These are phyloP conservation scores for Dispira parvispora DNA, from an alignment of 192 early-diverging fungal genomes.

Conservation along the genomic window DNA sequence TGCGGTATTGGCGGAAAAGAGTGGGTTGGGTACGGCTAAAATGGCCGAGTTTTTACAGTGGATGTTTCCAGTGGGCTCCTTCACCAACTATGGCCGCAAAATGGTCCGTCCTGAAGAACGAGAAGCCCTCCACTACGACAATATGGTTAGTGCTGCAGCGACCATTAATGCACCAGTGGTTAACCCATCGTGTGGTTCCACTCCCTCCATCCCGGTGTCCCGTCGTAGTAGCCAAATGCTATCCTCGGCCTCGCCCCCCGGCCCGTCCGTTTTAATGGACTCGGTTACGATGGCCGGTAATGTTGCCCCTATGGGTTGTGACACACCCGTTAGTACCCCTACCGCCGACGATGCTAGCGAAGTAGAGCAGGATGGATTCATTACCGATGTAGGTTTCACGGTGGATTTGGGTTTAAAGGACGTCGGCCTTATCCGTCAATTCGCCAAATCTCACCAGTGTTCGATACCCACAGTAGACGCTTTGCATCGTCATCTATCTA, in stretches of 20 bases:
- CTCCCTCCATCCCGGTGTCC: not conserved
- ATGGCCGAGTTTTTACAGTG: constrained; percentile 31
- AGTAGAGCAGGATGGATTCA: constrained; percentile 17
- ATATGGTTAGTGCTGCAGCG: not conserved
- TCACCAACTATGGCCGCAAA: constrained; percentile 29
- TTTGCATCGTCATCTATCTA: constrained; percentile 18
- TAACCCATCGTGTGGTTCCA: not conserved
- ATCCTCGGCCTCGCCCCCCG: not conserved
- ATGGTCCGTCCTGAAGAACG: constrained; percentile 12
- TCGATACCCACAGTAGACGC: constrained; percentile 20
- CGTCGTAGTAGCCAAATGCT: too few relatives aligned
- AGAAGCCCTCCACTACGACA: not conserved
- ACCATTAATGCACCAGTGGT: not conserved
- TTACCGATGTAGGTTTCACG: constrained; percentile 19
- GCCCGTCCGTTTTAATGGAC: not conserved
- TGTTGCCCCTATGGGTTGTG: too few relatives aligned
- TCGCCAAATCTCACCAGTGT: constrained; percentile 18
- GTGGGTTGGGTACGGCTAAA: constrained; percentile 29
- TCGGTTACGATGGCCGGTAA: not conserved
- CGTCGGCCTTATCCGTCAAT: constrained; percentile 19
- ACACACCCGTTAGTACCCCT: constrained; percentile 6
- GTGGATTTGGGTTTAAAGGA: constrained; percentile 23
- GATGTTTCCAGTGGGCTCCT: constrained; percentile 27
- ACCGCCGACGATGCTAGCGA: not conserved
- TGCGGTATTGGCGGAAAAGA: constrained; percentile 34